Base-by-base conservation (phyloP, 1,284 basidiomycete species). In the Cutaneotrichosporon cyanovorans region DNA sequence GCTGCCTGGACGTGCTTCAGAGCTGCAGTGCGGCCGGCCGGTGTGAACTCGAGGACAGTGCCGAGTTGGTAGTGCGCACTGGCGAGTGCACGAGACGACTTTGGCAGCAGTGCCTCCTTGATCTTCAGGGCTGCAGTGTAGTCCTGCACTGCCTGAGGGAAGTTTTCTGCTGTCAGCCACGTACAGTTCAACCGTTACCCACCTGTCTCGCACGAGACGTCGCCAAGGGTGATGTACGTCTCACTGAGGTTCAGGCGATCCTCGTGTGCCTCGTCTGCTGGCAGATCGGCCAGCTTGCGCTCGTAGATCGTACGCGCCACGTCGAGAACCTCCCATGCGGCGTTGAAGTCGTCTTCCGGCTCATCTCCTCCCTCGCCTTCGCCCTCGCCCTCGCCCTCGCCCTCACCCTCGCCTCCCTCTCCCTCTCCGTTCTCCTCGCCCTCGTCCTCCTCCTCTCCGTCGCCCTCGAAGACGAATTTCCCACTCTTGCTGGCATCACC, bases 341-440 rank as follows among this genome's bases (percentile, higher is more conserved):
- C 88, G 58, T 90, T 91, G 68, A 90, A 92, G 65, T 93, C 88
- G 59, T 93, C 88, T 62, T 92, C 89, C 0, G 85, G 87, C 40
- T 63, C 67, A n/a, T 65, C 63, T n/a, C 53, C 63, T 21, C 45
- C 47, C 3, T 53, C 61, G 23, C 91, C 88, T 61, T 91, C 88
- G 0, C 84, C 87, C 31, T 61, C 66, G 5, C 63, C 63, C 16
- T 53, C 63, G 0, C 84, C 87, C 34, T 61, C 66, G 9, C 61
- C 63, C 21, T 54, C 62, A 25, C 34, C 42, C 11, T 53, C 59
- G 4, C 42, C 56, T n/a, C n/a, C n/a, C n/a, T n/a, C n/a, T n/a
- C n/a, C n/a, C n/a, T n/a, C n/a, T n/a, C n/a, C n/a, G n/a, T n/a
- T n/a, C n/a, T n/a, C n/a, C 19, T 53, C 52, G 1, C 45, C 61